Evolutionary conservation across 1,139 yeast species (phyloP).

Genomic region (Protomyces pachydermus): DNA sequence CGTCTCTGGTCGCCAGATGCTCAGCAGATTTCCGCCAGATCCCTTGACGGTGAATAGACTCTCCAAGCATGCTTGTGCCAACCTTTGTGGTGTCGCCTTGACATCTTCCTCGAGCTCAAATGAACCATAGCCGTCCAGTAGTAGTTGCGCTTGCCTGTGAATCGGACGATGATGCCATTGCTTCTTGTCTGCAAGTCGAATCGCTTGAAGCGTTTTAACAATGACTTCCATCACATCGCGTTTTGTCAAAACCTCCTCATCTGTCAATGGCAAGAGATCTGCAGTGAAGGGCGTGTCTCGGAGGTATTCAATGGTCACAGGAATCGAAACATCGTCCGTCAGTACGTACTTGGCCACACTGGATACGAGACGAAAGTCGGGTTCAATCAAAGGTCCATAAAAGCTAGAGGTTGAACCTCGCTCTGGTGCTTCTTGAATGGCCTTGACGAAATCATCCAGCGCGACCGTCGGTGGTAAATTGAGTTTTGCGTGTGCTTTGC

Average conservation of each 20-base stretch:
- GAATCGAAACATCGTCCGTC: constrained; percentile 38
- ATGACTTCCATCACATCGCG: constrained; percentile 29
- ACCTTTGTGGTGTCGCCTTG: constrained; percentile 62
- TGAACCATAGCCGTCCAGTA: background rate
- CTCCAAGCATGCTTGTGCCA: constrained; percentile 32
- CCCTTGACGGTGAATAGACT: constrained; percentile 57
- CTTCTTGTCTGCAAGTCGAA: constrained; percentile 63
- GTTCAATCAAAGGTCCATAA: constrained; percentile 45
- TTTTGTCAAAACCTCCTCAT: background rate
- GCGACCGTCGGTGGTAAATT: constrained; percentile 34
- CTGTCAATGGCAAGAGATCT: background rate
- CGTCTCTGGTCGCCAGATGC: constrained; percentile 87
- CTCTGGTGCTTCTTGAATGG: constrained; percentile 42
- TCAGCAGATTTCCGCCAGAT: constrained; percentile 64
- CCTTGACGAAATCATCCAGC: constrained; percentile 34
- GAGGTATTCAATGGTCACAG: constrained; percentile 44
- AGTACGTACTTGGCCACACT: constrained; percentile 48
- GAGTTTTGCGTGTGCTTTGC: constrained; percentile 56
- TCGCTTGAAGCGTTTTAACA: constrained; percentile 22
- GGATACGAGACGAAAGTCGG: constrained; percentile 54
- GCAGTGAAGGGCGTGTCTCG: constrained; percentile 34
- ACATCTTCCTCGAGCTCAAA: constrained; percentile 48
- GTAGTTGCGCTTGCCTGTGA: constrained; percentile 63
- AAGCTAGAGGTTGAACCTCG: constrained; percentile 38
- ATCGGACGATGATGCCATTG: constrained; percentile 90